These are phyloP conservation scores for Schizochytrium sp. DNA, from an alignment of 108 stramenopile species.

Conservation along the genomic window DNA sequence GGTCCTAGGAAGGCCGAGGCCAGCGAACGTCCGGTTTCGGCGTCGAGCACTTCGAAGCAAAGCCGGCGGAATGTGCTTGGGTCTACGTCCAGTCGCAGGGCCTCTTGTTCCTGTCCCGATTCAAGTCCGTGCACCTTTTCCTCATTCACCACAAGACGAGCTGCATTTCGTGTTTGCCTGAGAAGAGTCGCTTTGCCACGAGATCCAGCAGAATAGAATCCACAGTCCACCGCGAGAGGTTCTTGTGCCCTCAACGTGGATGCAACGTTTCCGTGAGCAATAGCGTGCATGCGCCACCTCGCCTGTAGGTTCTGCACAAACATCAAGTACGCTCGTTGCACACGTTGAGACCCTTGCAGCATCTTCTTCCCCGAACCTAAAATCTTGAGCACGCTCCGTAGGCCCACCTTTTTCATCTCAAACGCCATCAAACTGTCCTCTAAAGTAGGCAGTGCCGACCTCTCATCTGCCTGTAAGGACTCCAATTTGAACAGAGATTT, in stretches of 20 bases:
- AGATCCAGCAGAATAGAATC: constrained; percentile 32
- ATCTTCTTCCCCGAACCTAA: constrained; percentile 1
- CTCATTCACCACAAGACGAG: constrained; percentile 24
- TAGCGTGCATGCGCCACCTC: constrained; percentile 51
- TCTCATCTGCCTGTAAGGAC: constrained; percentile 23
- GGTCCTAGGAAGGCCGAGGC: constrained; percentile 7
- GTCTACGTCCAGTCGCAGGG: constrained; percentile 39
- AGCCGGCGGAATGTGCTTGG: neutral
- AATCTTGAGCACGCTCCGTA: constrained; percentile 18
- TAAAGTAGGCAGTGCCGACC: neutral
- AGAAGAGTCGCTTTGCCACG: constrained; percentile 11
- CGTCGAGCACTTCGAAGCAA: constrained; percentile 13
- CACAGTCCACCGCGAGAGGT: constrained; percentile 49
- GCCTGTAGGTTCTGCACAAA: constrained; percentile 26
- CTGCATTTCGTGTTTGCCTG: constrained; percentile 45
- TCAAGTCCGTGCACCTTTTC: constrained; percentile 9
- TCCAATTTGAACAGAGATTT: constrained; percentile 11
- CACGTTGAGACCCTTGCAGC: constrained; percentile 17
- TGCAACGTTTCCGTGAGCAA: constrained; percentile 41
- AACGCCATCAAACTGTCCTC: constrained; percentile 44
- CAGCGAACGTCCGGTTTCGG: neutral
- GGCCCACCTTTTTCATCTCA: constrained; percentile 56
- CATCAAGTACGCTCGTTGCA: constrained; percentile 7
- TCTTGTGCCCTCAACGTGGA: constrained; percentile 40
- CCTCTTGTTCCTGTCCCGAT: neutral